Evolutionary conservation across 768 basidiomycete genomes (phyloP).

Genomic region (Trametes punicea): DNA sequence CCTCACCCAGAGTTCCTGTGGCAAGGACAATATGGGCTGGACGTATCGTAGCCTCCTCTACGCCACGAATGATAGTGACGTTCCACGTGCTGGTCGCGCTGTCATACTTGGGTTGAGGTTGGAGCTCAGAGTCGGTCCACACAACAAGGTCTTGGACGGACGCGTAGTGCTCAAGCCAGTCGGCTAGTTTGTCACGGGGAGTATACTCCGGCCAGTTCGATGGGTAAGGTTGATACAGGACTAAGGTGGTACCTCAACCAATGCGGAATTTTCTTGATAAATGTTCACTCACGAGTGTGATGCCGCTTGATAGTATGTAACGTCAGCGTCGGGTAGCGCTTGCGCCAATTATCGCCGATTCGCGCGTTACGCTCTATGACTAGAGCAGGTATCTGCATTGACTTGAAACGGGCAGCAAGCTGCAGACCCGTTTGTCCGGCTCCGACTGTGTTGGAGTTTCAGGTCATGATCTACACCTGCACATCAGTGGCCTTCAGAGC

Average conservation of each 20-base stretch:
- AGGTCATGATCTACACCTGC: neutral
- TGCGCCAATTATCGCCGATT: conserved; percentile 43
- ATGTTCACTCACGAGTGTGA: conserved; percentile 15
- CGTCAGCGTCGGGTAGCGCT: conserved; percentile 40
- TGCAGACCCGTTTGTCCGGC: conserved; percentile 43
- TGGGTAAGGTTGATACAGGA: conserved; percentile 40
- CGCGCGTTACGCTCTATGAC: conserved; percentile 35
- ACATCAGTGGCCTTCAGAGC: neutral
- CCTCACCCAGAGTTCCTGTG: conserved; percentile 35
- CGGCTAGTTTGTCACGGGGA: conserved; percentile 40
- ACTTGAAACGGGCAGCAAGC: conserved; percentile 41
- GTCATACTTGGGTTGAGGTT: conserved; percentile 36
- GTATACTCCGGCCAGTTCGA: conserved; percentile 40
- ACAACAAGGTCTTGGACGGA: conserved; percentile 40
- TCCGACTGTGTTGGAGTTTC: conserved; percentile 33
- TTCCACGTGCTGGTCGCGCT: conserved; percentile 32
- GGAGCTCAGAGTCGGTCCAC: conserved; percentile 38
- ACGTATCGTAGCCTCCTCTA: conserved; percentile 29
- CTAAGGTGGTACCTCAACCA: conserved; percentile 19
- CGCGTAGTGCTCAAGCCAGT: conserved; percentile 44
- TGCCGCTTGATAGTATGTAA: conserved; percentile 37
- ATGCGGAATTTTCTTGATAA: neutral
- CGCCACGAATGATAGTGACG: conserved; percentile 32
- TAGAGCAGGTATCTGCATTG: conserved; percentile 38
- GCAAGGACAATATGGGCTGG: conserved; percentile 41